Percentiles rank a stretch among this genome's conserved stretches.
Conservation (phyloP, 2,329 filamentous ascomycete species). For the Ceratocystis colombiana region DNA sequence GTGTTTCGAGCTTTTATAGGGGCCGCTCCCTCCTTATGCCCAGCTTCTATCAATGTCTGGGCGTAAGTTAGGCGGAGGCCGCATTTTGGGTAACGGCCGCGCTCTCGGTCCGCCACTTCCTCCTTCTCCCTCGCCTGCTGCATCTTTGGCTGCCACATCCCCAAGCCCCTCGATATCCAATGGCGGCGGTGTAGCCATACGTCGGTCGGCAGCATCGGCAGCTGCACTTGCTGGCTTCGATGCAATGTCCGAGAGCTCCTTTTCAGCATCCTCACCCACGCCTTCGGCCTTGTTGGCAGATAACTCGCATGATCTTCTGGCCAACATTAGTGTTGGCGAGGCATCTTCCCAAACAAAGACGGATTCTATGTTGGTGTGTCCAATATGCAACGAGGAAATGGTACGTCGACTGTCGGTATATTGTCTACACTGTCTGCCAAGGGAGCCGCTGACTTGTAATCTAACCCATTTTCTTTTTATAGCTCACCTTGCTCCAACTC, state of each 20-base stretch:
- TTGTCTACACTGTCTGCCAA: no score
- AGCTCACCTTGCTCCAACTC: conserved; percentile 86
- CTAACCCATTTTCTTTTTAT: conserved; percentile 20
- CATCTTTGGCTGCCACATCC: conserved; percentile 28
- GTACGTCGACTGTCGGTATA: conserved; percentile 38
- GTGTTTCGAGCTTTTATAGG: background rate
- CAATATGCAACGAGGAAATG: conserved; percentile 99
- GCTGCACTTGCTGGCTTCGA: conserved; percentile 2
- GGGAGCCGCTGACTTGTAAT: background rate
- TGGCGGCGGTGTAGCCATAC: conserved; percentile 11
- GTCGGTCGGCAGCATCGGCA: background rate
- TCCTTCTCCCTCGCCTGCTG: conserved; percentile 36
- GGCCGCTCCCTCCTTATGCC: conserved; percentile 18
- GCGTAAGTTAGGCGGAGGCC: conserved; percentile 82
- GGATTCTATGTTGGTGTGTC: conserved; percentile 66
- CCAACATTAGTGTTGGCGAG: conserved; percentile 63
- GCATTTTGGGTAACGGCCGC: conserved; percentile 79
- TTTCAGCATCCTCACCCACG: conserved; percentile 58
- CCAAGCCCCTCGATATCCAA: conserved; percentile 17
- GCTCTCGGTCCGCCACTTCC: conserved; percentile 56
- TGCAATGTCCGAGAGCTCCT: conserved; percentile 14
- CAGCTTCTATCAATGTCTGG: conserved; percentile 52
- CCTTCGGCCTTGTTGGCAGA: conserved; percentile 55
- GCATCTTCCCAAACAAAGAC: conserved; percentile 42
- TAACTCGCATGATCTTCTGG: conserved; percentile 65